Evolutionary conservation across 495 filamentous ascomycete species (phyloP), one percentile per base, ranked within the genome.

Genomic region (Tuber umbilicatum): DNA sequence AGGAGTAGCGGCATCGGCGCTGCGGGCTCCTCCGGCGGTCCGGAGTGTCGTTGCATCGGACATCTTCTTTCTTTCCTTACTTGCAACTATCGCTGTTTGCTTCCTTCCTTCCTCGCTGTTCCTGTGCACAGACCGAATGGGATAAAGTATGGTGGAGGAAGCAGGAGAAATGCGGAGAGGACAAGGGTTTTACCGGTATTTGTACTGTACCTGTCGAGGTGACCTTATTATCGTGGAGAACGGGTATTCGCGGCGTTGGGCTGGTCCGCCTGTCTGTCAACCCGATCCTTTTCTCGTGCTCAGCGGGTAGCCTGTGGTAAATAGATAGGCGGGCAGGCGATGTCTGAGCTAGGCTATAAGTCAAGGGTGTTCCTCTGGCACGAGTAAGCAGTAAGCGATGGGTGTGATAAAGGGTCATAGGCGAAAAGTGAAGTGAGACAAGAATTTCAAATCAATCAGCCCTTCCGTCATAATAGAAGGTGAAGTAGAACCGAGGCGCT

Each of bases 21-120:
- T 27, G 50, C n/a, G 9, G 50, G 50, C 50, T 60, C 50, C 50
- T 16, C 50, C n/a, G 50, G 50, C 10, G 27, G 43, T 74, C 21
- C 73, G 73, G 41, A 74, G 70, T 19, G 73, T 35, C 38, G 70
- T 35, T 42, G 73, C 73, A 50, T 74, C 73, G n/a, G 73, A 70
- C 68, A 74, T 40, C n/a, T n/a, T 41, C 39, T 35, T 64, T 35
- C 31, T 16, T 27, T 27, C 27, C 35, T 19, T 27, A 9, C 47
- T 55, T 60, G 50, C 1, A 27, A n/a, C 14, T 31, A 23, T 50
- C 10, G 50, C 3, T 1, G 50, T 27, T 64, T 64, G 27, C 55
- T 64, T 35, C 1, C 27, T 35, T 64, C 55, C 14, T 64, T 35
- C 50, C 50, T 60, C 47, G 23, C 47, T 60, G 10, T 14, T 55